Percentiles rank a stretch among this genome's conserved stretches.
These are phyloP conservation scores for Botrytis deweyae DNA, from an alignment of 2,329 filamentous ascomycete genomes.

Conservation along the genomic window DNA sequence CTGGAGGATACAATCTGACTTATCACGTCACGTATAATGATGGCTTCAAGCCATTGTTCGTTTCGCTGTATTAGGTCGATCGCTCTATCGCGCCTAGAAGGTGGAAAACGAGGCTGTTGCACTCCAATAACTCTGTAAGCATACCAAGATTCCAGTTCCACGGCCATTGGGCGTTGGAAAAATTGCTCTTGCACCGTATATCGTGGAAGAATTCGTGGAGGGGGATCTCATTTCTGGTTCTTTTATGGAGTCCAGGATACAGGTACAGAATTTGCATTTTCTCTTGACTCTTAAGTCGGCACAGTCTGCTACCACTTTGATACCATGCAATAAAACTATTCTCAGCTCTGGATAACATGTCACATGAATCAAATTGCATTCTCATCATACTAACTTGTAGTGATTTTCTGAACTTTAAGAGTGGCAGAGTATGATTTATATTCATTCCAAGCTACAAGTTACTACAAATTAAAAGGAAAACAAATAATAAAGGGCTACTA, in stretches of 20 bases:
- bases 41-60: constrained; percentile 7
- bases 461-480: too few relatives aligned
- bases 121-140: constrained; percentile 28
- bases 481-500: too few relatives aligned
- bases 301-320: too few relatives aligned
- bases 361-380: too few relatives aligned
- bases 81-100: constrained; percentile 37
- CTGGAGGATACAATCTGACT: background rate
- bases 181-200: constrained; percentile 38
- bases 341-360: too few relatives aligned
- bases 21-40: background rate
- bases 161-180: background rate
- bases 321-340: too few relatives aligned
- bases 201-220: constrained; percentile 41
- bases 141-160: constrained; percentile 35
- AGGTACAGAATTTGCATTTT: constrained; percentile 26
- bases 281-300: too few relatives aligned
- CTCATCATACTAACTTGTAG: too few relatives aligned
- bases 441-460: too few relatives aligned
- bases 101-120: constrained; percentile 36
- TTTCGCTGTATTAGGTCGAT: constrained; percentile 36
- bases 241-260: constrained; percentile 28
- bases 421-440: too few relatives aligned
- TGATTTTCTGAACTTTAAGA: too few relatives aligned
- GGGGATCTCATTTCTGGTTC: constrained; percentile 34